Conservation (phyloP, 306 rosid genomes). For the Ormosia emarginata region DNA sequence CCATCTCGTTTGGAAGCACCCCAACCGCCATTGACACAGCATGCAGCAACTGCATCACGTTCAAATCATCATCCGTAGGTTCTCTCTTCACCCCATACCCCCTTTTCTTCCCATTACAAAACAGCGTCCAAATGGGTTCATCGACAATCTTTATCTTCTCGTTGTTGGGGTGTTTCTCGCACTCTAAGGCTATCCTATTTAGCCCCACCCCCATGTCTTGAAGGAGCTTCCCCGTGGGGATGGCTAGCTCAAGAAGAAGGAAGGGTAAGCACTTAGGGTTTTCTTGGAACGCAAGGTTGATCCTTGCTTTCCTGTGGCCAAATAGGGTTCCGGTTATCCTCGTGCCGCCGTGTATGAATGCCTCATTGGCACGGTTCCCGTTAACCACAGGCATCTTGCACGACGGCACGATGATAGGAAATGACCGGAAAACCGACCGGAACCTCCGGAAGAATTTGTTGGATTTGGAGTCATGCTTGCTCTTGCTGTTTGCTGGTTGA, state of each 20-base stretch:
- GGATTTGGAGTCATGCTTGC: constrained; percentile 32
- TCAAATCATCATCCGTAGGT: constrained; percentile 62
- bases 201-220: constrained; percentile 80
- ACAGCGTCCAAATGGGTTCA: constrained; percentile 78
- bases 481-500: constrained; percentile 57
- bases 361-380: constrained; percentile 27
- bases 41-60: constrained; percentile 66
- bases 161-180: constrained; percentile 42
- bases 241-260: constrained; percentile 62
- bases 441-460: constrained; percentile 35
- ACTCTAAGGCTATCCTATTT: constrained; percentile 69
- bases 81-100: constrained; percentile 81
- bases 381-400: constrained; percentile 43
- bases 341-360: constrained; percentile 49
- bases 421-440: constrained; percentile 53
- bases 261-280: constrained; percentile 53
- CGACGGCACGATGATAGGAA: constrained; percentile 69
- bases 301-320: constrained; percentile 56
- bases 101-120: constrained; percentile 68
- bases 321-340: constrained; percentile 77
- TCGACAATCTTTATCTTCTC: constrained; percentile 59
- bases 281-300: constrained; percentile 74
- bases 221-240: constrained; percentile 58
- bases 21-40: constrained; percentile 76
- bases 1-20: constrained; percentile 50